phyloP scores from a whole-genome alignment of 345 rosid species.

The Citrus unshiu region DNA sequence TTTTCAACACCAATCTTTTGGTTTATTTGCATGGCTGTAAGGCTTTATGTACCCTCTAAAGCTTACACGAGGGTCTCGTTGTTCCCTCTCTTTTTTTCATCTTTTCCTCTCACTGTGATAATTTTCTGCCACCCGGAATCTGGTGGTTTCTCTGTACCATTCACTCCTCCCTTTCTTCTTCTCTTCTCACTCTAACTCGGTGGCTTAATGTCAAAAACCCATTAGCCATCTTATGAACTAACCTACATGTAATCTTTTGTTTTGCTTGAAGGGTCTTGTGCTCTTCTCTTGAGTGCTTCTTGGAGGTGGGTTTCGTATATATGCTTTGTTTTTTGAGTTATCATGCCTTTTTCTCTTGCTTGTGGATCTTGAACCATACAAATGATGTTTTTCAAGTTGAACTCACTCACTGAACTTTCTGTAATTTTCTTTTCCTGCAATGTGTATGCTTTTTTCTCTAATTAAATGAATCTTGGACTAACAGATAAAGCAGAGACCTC shows the following conservation, averaged over 20 bases:
- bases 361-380: background rate
- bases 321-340: conserved; percentile 12
- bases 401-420: background rate
- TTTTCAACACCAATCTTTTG: conserved; percentile 23
- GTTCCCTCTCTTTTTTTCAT: conserved; percentile 21
- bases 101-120: conserved; percentile 14
- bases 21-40: conserved; percentile 60
- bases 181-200: conserved; percentile 12
- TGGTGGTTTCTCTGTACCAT: conserved; percentile 12
- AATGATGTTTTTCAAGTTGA: background rate
- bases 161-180: conserved; percentile 7
- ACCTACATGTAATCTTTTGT: conserved; percentile 5
- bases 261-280: conserved; percentile 18
- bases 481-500: background rate
- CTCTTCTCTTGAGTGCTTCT: conserved; percentile 16
- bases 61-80: conserved; percentile 60
- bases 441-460: conserved; percentile 9
- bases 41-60: conserved; percentile 41
- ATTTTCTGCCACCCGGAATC: conserved; percentile 12
- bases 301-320: conserved; percentile 28
- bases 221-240: background rate
- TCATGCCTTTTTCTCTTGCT: conserved; percentile 3
- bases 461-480: conserved; percentile 5
- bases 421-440: conserved; percentile 20
- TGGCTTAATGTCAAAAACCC: conserved; percentile 28